Conservation (phyloP, 2,329 filamentous ascomycete genomes). For the Diaporthe destruens region DNA sequence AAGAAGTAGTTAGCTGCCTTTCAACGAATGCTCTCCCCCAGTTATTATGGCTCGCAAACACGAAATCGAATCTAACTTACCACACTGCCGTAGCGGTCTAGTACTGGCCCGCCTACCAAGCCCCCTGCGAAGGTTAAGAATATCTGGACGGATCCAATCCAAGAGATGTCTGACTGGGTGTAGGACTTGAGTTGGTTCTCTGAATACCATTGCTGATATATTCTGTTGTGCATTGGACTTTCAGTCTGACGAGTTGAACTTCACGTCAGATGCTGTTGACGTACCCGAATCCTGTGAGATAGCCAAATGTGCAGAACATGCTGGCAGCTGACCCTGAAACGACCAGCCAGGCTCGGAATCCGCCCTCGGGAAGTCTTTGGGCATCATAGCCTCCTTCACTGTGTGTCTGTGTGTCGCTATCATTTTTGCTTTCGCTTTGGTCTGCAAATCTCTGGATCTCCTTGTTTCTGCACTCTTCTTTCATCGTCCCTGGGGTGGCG, state of each 20-base stretch:
- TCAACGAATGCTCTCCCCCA: not conserved
- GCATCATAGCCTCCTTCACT: not conserved
- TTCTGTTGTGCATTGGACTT: conserved; percentile 3
- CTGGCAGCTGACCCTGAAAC: conserved; percentile 51
- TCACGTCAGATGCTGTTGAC: conserved; percentile 46
- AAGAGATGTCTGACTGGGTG: conserved; percentile 40
- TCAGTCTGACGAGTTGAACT: conserved; percentile 13
- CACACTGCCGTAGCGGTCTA: conserved; percentile 39
- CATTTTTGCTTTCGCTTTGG: conserved; percentile 9
- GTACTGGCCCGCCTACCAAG: conserved; percentile 39
- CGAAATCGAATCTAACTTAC: conserved; percentile 1
- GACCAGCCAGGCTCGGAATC: conserved; percentile 56
- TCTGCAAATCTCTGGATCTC: not conserved
- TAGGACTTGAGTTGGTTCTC: conserved; percentile 39
- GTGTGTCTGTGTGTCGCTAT: conserved; percentile 17
- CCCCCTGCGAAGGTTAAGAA: conserved; percentile 41
- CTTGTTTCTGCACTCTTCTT: conserved; percentile 18
- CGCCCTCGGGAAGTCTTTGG: conserved; percentile 44
- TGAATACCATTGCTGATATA: conserved; percentile 41
- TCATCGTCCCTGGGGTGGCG: conserved; percentile 8
- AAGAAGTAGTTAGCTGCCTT: too few relatives aligned
- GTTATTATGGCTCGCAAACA: not conserved
- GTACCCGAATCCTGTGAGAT: conserved; percentile 55
- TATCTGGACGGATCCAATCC: conserved; percentile 42
- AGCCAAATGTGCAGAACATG: conserved; percentile 56